Base-by-base conservation (phyloP, 83 land plant species). In the Diphasiastrum complanatum region DNA sequence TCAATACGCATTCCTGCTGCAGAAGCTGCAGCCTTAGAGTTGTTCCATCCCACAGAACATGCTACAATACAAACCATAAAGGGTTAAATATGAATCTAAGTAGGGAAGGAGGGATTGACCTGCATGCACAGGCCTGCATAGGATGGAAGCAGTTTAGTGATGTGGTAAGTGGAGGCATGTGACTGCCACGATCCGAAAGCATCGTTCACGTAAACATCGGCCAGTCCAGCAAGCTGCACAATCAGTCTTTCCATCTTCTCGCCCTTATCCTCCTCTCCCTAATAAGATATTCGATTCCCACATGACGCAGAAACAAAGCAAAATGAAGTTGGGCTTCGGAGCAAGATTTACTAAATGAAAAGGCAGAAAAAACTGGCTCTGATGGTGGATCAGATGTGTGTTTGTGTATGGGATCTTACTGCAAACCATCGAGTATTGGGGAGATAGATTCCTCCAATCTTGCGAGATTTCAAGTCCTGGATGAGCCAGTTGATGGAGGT, bases 361-460 rank as follows among this genome's bases (percentile, higher is more conserved):
- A n/a, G n/a, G n/a, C n/a, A n/a, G n/a, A n/a, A n/a, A n/a, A n/a
- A n/a, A n/a, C n/a, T n/a, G n/a, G n/a, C n/a, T n/a, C n/a, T n/a
- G n/a, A n/a, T n/a, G n/a, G n/a, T n/a, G n/a, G n/a, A n/a, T n/a
- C n/a, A n/a, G n/a, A n/a, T n/a, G n/a, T n/a, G n/a, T n/a, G n/a
- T n/a, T n/a, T n/a, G n/a, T n/a, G n/a, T n/a, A n/a, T n/a, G n/a
- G n/a, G n/a, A n/a, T n/a, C 79, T 66, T 52, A 77, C 80, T 14
- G 75, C 81, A 65, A 78, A 78, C 81, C 81, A 78, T 19, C 81
- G 74, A 45, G 81, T 78, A 34, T 78, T 78, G 2, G 81, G 81
- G 29, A 78, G 61, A 37, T 78, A 78, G 47, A 78, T 78, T 33
- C 81, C 81, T 20, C 79, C 81, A 64, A 78, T 78, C 64, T 75